Evolutionary conservation across 2,329 filamentous ascomycete species (phyloP).

Genomic region (Fusarium sp.): DNA sequence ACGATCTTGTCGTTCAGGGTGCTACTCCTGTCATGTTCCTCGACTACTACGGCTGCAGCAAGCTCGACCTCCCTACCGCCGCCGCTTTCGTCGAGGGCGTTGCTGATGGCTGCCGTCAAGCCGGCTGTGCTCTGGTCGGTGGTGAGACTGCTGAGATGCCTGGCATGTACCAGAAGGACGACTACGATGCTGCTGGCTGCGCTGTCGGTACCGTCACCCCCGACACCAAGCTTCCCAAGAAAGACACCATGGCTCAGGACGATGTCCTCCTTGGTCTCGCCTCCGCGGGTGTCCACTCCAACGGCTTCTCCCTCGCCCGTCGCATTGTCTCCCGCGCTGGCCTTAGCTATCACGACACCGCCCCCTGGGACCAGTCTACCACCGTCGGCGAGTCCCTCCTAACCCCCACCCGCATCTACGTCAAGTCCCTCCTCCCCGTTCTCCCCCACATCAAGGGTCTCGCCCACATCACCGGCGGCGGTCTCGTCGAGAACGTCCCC

Average conservation of each 20-base stretch:
- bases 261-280: slow-evolving; percentile 86
- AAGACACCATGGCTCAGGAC: slow-evolving; percentile 76
- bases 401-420: slow-evolving; percentile 93
- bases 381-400: slow-evolving; percentile 79
- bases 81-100: slow-evolving; percentile 91
- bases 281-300: slow-evolving; percentile 90
- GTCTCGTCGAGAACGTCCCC: slow-evolving; percentile 91
- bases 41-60: slow-evolving; percentile 96
- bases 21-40: slow-evolving; percentile 96
- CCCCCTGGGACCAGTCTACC: slow-evolving; percentile 74
- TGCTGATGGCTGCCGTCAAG: slow-evolving; percentile 82
- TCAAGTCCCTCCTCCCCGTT: slow-evolving; percentile 77
- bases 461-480: slow-evolving; percentile 96
- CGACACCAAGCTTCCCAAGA: slow-evolving; percentile 76
- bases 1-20: slow-evolving; percentile 95
- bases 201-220: slow-evolving; percentile 83
- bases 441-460: slow-evolving; percentile 82
- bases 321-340: slow-evolving; percentile 80
- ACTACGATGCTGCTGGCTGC: slow-evolving; percentile 92
- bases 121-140: slow-evolving; percentile 90
- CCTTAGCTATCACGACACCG: slow-evolving; percentile 72
- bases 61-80: slow-evolving; percentile 78
- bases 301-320: slow-evolving; percentile 96
- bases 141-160: slow-evolving; percentile 99
- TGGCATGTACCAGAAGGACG: slow-evolving; percentile 84